These are phyloP conservation scores for Fusarium keratoplasticum DNA, from an alignment of 2,329 filamentous ascomycete genomes.

Conservation along the genomic window DNA sequence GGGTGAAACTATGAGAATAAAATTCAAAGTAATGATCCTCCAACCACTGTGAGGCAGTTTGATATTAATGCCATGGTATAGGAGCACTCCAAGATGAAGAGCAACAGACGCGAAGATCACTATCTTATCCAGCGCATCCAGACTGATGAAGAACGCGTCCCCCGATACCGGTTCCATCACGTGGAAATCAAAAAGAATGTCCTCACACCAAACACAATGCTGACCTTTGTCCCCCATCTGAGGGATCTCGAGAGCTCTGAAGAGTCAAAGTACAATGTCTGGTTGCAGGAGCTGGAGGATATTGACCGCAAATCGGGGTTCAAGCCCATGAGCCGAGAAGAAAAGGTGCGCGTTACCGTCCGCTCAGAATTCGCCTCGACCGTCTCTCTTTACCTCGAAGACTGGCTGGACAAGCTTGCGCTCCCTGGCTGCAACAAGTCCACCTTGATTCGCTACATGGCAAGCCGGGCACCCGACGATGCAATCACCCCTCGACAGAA, in stretches of 20 bases:
- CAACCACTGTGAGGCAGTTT: not conserved
- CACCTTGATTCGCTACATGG: constrained; percentile 65
- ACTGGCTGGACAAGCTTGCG: constrained; percentile 62
- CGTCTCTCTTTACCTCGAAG: constrained; percentile 64
- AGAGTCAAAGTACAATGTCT: constrained; percentile 65
- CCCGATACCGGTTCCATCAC: constrained; percentile 69
- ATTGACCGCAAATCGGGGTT: constrained; percentile 70
- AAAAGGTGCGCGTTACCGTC: constrained; percentile 62
- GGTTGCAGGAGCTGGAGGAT: constrained; percentile 68
- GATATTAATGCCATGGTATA: constrained; percentile 42
- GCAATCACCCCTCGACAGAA: constrained; percentile 67
- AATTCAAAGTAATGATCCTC: constrained; percentile 59
- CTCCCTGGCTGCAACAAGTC: constrained; percentile 65
- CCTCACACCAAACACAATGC: constrained; percentile 68
- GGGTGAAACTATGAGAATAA: constrained; percentile 59
- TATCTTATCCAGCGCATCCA: constrained; percentile 60
- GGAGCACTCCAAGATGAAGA: constrained; percentile 59
- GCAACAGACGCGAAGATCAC: constrained; percentile 57
- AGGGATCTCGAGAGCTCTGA: constrained; percentile 68
- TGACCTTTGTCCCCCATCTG: constrained; percentile 70
- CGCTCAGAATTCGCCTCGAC: constrained; percentile 64
- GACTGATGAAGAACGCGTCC: constrained; percentile 64
- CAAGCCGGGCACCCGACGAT: constrained; percentile 59
- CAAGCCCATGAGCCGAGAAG: constrained; percentile 62
- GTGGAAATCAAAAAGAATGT: constrained; percentile 71